These are phyloP conservation scores for Colletotrichum tropicicola DNA, from an alignment of 2,329 filamentous ascomycete genomes.

Conservation along the genomic window DNA sequence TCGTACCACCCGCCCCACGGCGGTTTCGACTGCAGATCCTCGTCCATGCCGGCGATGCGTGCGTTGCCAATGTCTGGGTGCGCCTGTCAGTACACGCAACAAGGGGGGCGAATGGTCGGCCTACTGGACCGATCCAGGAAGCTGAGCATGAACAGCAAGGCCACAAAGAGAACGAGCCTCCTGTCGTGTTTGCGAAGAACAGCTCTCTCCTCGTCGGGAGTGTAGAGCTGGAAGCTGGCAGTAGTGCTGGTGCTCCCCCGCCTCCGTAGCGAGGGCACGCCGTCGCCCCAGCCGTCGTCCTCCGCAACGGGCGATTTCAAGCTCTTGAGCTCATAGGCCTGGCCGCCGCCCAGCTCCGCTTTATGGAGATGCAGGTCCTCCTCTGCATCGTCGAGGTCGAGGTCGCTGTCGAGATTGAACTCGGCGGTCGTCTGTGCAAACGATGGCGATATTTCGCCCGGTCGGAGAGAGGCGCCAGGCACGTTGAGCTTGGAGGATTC, in stretches of 20 bases:
- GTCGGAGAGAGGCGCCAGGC: background rate
- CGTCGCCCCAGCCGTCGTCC: constrained; percentile 40
- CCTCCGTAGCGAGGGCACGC: constrained; percentile 8
- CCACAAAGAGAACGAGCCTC: constrained; percentile 81
- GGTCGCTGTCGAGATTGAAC: constrained; percentile 45
- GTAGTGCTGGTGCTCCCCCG: constrained; percentile 42
- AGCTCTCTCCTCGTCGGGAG: constrained; percentile 74
- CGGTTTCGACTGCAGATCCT: constrained; percentile 63
- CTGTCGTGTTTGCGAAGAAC: constrained; percentile 82
- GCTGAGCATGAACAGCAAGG: constrained; percentile 82
- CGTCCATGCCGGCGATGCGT: constrained; percentile 70
- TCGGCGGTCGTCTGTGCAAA: constrained; percentile 51
- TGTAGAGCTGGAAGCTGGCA: constrained; percentile 54
- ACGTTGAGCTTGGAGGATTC: background rate
- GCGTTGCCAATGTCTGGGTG: constrained; percentile 67
- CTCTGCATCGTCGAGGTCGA: constrained; percentile 35
- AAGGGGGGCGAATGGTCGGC: constrained; percentile 20
- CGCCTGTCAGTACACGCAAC: background rate
- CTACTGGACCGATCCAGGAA: constrained; percentile 89
- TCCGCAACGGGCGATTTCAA: constrained; percentile 9
- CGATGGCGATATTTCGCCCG: constrained; percentile 40
- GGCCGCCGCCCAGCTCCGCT: constrained; percentile 38
- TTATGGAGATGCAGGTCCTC: constrained; percentile 36
- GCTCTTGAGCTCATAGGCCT: constrained; percentile 43
- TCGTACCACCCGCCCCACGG: constrained; percentile 61